A percentile compares a stretch with the other conserved stretches of the same genome.
Conservation (phyloP, 225 moss, liverwort and hornwort species). For the Physcomitrellopsis africana region DNA sequence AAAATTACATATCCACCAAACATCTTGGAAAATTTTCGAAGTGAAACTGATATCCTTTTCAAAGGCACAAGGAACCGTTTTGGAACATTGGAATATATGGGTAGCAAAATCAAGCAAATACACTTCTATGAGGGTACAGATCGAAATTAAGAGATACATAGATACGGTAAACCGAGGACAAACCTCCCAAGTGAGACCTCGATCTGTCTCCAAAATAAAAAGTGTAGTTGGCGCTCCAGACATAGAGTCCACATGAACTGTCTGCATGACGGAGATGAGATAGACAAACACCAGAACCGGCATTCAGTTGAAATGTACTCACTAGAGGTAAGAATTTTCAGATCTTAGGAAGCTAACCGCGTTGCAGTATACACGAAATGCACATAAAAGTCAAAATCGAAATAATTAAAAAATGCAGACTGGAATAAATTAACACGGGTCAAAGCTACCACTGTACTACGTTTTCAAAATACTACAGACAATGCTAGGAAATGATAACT, state of each 20-base stretch:
- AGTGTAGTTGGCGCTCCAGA: conserved; percentile 97
- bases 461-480: conserved; percentile 14
- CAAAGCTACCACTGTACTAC: background rate
- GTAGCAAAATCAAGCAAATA: background rate
- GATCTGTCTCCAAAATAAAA: conserved; percentile 80
- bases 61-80: background rate
- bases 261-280: conserved; percentile 47
- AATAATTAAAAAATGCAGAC: conserved; percentile 12
- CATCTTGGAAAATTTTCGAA: background rate
- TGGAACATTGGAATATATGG: conserved; percentile 5
- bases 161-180: conserved; percentile 13
- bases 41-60: background rate
- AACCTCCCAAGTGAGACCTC: conserved; percentile 91
- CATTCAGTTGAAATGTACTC: conserved; percentile 31
- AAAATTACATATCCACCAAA: background rate
- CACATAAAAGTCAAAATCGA: conserved; percentile 15
- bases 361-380: conserved; percentile 21
- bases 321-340: background rate
- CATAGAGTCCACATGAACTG: conserved; percentile 89
- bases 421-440: background rate
- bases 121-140: background rate
- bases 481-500: background rate
- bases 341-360: conserved; percentile 9
- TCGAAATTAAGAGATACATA: conserved; percentile 3
- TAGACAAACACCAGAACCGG: conserved; percentile 29